Evolutionary conservation across 345 rosid genomes (phyloP).

Genomic region (Reutealis trisperma): DNA sequence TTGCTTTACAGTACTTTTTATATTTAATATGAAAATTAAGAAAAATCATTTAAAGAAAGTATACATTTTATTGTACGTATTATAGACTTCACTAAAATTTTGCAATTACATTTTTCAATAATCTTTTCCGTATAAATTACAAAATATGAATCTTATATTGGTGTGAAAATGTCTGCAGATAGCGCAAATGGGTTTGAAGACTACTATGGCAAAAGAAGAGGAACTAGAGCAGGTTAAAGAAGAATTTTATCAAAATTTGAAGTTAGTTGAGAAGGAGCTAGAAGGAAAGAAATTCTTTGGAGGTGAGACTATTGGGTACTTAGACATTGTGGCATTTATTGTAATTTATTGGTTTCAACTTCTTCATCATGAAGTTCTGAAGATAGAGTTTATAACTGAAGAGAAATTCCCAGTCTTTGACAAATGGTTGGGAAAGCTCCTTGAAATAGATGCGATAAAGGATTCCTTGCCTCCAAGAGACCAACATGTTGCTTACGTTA

Average conservation of each 20-base stretch:
- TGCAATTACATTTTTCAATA: no score
- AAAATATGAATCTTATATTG: no score
- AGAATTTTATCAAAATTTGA: background rate
- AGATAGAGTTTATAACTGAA: background rate
- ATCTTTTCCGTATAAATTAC: no score
- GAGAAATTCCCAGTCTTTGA: background rate
- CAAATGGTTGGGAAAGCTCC: background rate
- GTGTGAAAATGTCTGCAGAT: background rate
- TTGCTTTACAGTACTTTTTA: no score
- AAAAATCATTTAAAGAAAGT: no score
- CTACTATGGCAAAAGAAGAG: no score
- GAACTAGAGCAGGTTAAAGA: background rate
- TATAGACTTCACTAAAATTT: no score
- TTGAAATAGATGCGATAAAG: background rate
- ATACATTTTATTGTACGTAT: no score
- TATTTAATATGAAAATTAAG: no score
- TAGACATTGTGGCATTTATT: background rate
- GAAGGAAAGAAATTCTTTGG: conserved; percentile 7
- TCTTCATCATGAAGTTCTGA: background rate
- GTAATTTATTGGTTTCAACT: background rate
- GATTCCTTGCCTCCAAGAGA: conserved; percentile 4
- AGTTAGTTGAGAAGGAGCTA: background rate
- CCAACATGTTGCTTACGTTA: background rate
- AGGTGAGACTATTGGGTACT: background rate
- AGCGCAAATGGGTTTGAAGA: no score